Evolutionary conservation across 208 protist species (phyloP), one percentile per base, ranked within the genome.

Genomic region (Wallacemonas sp.): DNA sequence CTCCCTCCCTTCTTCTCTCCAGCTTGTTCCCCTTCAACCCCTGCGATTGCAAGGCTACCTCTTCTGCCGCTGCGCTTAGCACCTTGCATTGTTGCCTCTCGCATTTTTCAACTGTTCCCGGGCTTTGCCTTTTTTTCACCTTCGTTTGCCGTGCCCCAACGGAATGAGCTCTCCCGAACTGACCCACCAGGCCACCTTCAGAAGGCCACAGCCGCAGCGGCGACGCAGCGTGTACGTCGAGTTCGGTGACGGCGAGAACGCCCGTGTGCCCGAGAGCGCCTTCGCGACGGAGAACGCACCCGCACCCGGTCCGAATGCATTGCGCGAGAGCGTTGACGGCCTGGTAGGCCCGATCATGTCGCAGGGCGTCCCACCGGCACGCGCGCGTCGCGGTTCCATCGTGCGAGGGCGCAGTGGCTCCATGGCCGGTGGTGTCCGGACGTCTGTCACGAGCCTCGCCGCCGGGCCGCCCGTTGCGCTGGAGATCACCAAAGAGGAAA

Each of bases 401-500:
- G 57, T 49, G 57, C 57, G 57, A 17, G 57, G 57, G 16, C 57
- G 57, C 21, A 63, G 57, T 36, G 57, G 57, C 1, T 63, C 57
- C 26, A 44, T 63, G 57, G 41, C 41, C 9, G 23, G 26, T 46
- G 39, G 41, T 2, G 41, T 49, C 19, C 41, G 33, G 17, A 26
- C 57, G 19, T 63, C 41, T 0, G 17, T 3, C 26, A 21, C 29
- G n/a, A 17, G 47, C 26, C 47, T 55, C 21, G 52, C 30, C 6
- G 5, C 26, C 9, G 3, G 29, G 30, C 6, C 38, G 11, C 14
- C 29, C 19, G 26, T 34, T 3, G 67, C 55, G 63, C 49, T 87
- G 29, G 78, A 80, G 56, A 70, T 85, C n/a, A 80, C 79, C 9
- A 74, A 80, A 60, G 69, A 82, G 29, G 81, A 90, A 39, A 24